Evolutionary conservation across 2,329 filamentous ascomycete genomes (phyloP).

Genomic region (Drechslerella coelobrocha): DNA sequence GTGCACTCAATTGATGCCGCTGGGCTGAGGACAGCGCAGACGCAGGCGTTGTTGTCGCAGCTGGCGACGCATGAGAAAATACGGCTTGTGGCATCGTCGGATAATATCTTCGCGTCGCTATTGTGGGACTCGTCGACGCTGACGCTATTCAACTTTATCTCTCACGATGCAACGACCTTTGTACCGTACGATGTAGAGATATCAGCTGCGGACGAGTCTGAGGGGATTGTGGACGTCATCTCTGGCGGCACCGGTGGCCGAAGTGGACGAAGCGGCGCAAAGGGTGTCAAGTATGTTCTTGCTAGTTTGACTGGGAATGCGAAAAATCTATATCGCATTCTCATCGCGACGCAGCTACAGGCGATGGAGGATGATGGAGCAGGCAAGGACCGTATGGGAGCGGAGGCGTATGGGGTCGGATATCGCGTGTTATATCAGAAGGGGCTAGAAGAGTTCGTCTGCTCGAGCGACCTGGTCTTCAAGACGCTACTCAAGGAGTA

Average conservation of each 20-base stretch:
- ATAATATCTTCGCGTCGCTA: conserved; percentile 84
- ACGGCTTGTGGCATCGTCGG: conserved; percentile 77
- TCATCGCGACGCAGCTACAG: conserved; percentile 83
- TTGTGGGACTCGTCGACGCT: conserved; percentile 90
- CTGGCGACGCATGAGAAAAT: conserved; percentile 77
- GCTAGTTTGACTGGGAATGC: conserved; percentile 92
- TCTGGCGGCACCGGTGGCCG: conserved; percentile 60
- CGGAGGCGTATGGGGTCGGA: conserved; percentile 72
- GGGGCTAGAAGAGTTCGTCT: conserved; percentile 95
- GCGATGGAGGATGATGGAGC: conserved; percentile 68
- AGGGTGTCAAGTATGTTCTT: conserved; percentile 89
- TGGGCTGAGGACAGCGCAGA: conserved; percentile 72
- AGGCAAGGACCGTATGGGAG: conserved; percentile 63
- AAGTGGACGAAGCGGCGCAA: conserved; percentile 67
- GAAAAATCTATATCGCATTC: conserved; percentile 79
- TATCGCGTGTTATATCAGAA: conserved; percentile 93
- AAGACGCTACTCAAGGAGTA: conserved; percentile 90
- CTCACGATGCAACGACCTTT: conserved; percentile 95
- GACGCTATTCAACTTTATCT: conserved; percentile 81
- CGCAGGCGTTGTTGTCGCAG: conserved; percentile 76
- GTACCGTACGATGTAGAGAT: conserved; percentile 74
- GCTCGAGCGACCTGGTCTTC: conserved; percentile 94
- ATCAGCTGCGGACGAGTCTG: conserved; percentile 74
- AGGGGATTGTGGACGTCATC: conserved; percentile 68
- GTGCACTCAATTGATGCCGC: conserved; percentile 87